These are phyloP conservation scores for Rosa lucieae DNA, from an alignment of 306 rosid genomes.

Conservation along the genomic window DNA sequence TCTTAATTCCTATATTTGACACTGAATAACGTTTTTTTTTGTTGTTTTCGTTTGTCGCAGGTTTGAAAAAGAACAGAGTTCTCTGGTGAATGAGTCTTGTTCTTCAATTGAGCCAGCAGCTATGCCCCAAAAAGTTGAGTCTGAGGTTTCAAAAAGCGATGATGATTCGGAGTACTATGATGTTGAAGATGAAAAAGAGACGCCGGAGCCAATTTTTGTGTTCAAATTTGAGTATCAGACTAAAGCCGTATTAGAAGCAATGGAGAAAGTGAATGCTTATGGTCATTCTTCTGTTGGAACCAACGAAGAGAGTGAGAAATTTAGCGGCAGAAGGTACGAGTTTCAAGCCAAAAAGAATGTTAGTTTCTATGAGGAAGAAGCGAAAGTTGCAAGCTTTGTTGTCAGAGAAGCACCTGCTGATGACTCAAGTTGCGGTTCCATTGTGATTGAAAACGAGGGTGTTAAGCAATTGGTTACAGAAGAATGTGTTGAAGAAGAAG, in stretches of 20 bases:
- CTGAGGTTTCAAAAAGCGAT: constrained; percentile 7
- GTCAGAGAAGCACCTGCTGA: constrained; percentile 41
- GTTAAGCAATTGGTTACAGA: background rate
- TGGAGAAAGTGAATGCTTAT: constrained; percentile 25
- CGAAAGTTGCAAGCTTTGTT: constrained; percentile 39
- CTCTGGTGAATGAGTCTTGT: constrained; percentile 9
- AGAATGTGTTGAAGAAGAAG: constrained; percentile 51
- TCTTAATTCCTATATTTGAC: background rate
- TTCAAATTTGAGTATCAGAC: constrained; percentile 76
- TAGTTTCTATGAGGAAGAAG: constrained; percentile 56
- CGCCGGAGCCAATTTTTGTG: constrained; percentile 41
- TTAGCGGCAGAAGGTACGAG: constrained; percentile 48
- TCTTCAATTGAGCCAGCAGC: constrained; percentile 11
- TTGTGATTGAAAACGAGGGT: background rate
- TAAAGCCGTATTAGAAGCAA: constrained; percentile 43
- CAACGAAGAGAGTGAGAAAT: constrained; percentile 38
- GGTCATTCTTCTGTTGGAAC: constrained; percentile 22
- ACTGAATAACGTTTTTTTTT: background rate
- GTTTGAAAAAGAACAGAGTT: constrained; percentile 16
- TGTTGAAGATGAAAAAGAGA: constrained; percentile 26
- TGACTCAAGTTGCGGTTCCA: constrained; percentile 10
- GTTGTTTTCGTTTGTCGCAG: constrained; percentile 30
- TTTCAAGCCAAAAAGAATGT: constrained; percentile 37
- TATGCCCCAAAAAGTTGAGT: constrained; percentile 3
- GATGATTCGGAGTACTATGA: constrained; percentile 18